phyloP scores from a whole-genome alignment of 345 rosid genomes.

The Leavenworthia alabamica region DNA sequence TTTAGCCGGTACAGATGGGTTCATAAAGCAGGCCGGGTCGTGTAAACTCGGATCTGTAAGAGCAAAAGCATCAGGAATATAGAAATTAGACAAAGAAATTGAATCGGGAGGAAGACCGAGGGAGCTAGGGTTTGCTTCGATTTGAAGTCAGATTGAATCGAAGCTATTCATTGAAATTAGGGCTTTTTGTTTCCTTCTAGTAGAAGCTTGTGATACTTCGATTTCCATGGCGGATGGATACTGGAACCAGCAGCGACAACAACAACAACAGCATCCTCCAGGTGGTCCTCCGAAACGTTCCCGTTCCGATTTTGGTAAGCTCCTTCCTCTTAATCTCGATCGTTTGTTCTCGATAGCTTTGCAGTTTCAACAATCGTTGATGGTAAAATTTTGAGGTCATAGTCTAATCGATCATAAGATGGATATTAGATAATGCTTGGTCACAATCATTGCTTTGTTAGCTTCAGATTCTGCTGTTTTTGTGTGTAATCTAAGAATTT shows the following conservation, averaged over 20 bases:
- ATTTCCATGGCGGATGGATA: conserved; percentile 58
- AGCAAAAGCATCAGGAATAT: conserved; percentile 8
- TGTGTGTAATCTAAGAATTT: not conserved
- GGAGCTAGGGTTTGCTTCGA: conserved; percentile 1
- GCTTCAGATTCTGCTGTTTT: not conserved
- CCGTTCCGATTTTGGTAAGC: conserved; percentile 56
- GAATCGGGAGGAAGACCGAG: not conserved
- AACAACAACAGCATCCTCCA: conserved; percentile 34
- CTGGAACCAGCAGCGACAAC: conserved; percentile 56
- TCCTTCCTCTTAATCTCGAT: not conserved
- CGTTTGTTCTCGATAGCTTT: not conserved
- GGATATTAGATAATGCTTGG: not conserved
- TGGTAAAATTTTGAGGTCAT: not conserved
- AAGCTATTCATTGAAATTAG: conserved; percentile 1
- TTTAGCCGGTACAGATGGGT: not conserved
- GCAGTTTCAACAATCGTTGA: not conserved
- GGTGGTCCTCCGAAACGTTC: conserved; percentile 53
- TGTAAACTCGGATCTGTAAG: conserved; percentile 1
- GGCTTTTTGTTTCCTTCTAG: not conserved
- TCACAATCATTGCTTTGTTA: not conserved
- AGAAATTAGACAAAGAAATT: not conserved
- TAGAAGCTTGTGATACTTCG: not conserved
- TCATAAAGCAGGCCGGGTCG: conserved; percentile 15
- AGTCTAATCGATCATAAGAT: not conserved
- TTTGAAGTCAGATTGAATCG: not conserved